Evolutionary conservation across 1,284 basidiomycete species (phyloP).

Genomic region (Volvariella surrecta): DNA sequence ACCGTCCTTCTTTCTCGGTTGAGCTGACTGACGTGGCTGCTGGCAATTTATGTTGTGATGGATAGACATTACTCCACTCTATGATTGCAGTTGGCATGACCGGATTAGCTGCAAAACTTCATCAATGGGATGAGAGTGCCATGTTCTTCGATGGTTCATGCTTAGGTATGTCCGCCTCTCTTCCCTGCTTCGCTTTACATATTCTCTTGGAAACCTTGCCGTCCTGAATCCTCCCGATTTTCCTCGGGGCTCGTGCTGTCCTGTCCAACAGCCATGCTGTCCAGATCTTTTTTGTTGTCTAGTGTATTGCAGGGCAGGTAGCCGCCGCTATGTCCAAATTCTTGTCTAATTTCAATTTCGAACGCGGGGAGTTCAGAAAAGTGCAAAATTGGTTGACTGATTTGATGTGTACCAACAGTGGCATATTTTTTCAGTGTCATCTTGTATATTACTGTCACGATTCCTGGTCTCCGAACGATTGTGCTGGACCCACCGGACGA

Average conservation of each 20-base stretch:
- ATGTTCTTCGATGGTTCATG: constrained; percentile 88
- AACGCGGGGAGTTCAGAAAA: no score
- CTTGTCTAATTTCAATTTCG: no score
- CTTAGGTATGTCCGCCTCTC: constrained; percentile 44
- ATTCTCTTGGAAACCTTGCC: no score
- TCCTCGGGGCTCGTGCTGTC: no score
- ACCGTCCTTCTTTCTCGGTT: background rate
- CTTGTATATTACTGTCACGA: constrained; percentile 73
- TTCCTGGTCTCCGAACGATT: constrained; percentile 69
- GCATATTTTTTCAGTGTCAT: constrained; percentile 68
- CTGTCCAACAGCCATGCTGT: no score
- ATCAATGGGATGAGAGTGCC: constrained; percentile 84
- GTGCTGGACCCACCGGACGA: constrained; percentile 39
- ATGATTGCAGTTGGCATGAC: constrained; percentile 71
- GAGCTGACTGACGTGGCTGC: background rate
- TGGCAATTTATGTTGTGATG: background rate
- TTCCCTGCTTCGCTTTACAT: no score
- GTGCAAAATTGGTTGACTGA: no score
- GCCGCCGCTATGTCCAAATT: no score
- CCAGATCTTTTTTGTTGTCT: no score
- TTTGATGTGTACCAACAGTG: constrained; percentile 28
- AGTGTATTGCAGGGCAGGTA: no score
- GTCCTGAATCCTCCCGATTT: no score
- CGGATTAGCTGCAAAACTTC: constrained; percentile 68
- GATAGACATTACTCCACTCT: constrained; percentile 74